Conservation (phyloP, 2,329 filamentous ascomycete genomes). For the Beauveria varroae region DNA sequence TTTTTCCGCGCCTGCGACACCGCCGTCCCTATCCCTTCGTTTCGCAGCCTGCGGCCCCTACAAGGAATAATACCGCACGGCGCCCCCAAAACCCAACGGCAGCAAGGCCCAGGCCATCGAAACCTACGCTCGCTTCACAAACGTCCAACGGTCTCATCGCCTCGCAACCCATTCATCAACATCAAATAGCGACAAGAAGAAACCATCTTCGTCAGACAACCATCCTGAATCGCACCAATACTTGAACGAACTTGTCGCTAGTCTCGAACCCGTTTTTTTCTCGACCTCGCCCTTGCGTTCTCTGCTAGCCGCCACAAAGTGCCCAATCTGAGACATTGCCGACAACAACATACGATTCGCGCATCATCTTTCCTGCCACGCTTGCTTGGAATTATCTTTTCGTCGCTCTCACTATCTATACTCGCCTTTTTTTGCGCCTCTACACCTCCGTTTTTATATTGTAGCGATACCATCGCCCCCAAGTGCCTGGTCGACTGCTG, state of each 20-base stretch:
- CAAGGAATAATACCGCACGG: slow-evolving; percentile 1
- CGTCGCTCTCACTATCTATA: not conserved
- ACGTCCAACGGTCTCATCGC: not conserved
- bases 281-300: not conserved
- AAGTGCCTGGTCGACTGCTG: not conserved
- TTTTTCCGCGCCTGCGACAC: not conserved
- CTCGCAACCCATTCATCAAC: not conserved
- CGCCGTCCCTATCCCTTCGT: not conserved
- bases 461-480: not conserved
- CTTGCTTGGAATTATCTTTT: not conserved
- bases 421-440: not conserved
- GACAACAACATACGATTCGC: slow-evolving; percentile 8
- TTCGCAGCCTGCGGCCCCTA: not conserved
- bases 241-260: not conserved
- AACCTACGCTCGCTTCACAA: not conserved
- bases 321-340: slow-evolving; percentile 6
- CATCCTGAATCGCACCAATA: not conserved
- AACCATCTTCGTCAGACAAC: not conserved
- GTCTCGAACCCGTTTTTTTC: not conserved
- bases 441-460: not conserved
- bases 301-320: not conserved
- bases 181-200: not conserved
- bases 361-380: not conserved
- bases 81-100: not conserved
- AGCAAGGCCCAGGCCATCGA: not conserved